phyloP scores from a whole-genome alignment of 768 basidiomycete genomes.

The Chlorophyllum brunneum region DNA sequence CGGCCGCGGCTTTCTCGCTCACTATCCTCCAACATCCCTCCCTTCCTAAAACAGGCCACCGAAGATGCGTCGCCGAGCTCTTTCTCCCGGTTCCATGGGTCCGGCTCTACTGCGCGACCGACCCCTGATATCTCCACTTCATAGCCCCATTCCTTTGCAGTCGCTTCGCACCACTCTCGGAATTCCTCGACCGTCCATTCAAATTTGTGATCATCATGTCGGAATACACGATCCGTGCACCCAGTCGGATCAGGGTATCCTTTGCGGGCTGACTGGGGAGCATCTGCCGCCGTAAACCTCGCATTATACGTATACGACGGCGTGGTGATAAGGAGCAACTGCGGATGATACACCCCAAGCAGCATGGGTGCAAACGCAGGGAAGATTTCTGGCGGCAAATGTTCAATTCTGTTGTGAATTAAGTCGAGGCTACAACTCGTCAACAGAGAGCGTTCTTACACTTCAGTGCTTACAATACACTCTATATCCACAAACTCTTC shows the following conservation, averaged over 20 bases:
- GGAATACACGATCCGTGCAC: slow-evolving; percentile 69
- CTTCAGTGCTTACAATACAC: slow-evolving; percentile 77
- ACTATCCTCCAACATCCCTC: slow-evolving; percentile 19
- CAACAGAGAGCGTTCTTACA: slow-evolving; percentile 45
- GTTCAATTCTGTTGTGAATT: slow-evolving; percentile 61
- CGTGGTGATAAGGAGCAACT: slow-evolving; percentile 73
- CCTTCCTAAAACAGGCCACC: slow-evolving; percentile 58
- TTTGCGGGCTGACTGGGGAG: slow-evolving; percentile 35
- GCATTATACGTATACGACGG: slow-evolving; percentile 83
- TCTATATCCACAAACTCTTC: slow-evolving; percentile 59
- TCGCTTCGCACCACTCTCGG: slow-evolving; percentile 49
- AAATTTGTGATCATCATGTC: slow-evolving; percentile 84
- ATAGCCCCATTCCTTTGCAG: slow-evolving; percentile 71
- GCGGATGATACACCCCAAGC: slow-evolving; percentile 76
- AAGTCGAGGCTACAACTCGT: neutral
- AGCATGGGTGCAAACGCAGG: slow-evolving; percentile 64
- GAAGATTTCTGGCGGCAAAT: slow-evolving; percentile 58
- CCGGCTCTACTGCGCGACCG: slow-evolving; percentile 54
- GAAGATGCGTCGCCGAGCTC: slow-evolving; percentile 63
- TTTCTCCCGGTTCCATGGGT: slow-evolving; percentile 71
- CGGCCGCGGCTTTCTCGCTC: slow-evolving; percentile 38
- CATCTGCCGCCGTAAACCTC: slow-evolving; percentile 59
- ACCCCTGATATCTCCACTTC: slow-evolving; percentile 54
- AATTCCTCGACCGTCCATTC: slow-evolving; percentile 87
- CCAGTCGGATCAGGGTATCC: slow-evolving; percentile 74